Evolutionary conservation across 495 filamentous ascomycete species (phyloP), one percentile per base, ranked within the genome.

Genomic region (Penicillium coprophilum): DNA sequence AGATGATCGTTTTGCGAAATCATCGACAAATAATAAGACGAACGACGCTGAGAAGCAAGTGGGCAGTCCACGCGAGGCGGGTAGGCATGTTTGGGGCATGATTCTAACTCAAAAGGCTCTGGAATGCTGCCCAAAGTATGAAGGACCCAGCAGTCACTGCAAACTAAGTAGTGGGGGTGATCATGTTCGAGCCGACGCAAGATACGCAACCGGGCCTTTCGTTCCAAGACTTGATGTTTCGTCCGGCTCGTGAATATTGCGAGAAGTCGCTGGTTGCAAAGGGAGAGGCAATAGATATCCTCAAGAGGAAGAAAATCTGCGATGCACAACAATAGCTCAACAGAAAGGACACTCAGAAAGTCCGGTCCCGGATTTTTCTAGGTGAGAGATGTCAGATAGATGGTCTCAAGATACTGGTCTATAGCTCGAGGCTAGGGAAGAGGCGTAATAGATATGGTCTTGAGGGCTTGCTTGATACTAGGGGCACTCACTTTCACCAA

Each of bases 221-320:
- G 6, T 17, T n/a, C 6, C 15, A 38, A 15, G 6, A 15, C 13
- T 38, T 8, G 0, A 1, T 7, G 34, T 15, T 38, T 38, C 6
- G 0, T n/a, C 34, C 15, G 6, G 6, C 34, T 28, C 11, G 13
- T 6, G 36, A 52, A 28, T 6, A 52, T 17, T 6, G 2, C 23
- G 19, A 40, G 36, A 12, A 52, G 11, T 24, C 49, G n/a, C 41
- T 20, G 7, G 10, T 41, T 52, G 49, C 49, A 52, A 27, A 41
- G 30, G 21, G 49, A 36, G 20, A 52, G 49, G n/a, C 49, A 30
- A 6, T 24, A 36, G 19, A 52, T 40, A 40, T 52, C 49, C 9
- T 36, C 49, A 8, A 17, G 36, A 2, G 36, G 39, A 27, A 41
- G 36, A 17, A 52, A 41, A 11, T 30, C 36, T 28, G 49, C n/a